Evolutionary conservation across 768 basidiomycete species (phyloP).

Genomic region (Leccinellum rugosiceps): DNA sequence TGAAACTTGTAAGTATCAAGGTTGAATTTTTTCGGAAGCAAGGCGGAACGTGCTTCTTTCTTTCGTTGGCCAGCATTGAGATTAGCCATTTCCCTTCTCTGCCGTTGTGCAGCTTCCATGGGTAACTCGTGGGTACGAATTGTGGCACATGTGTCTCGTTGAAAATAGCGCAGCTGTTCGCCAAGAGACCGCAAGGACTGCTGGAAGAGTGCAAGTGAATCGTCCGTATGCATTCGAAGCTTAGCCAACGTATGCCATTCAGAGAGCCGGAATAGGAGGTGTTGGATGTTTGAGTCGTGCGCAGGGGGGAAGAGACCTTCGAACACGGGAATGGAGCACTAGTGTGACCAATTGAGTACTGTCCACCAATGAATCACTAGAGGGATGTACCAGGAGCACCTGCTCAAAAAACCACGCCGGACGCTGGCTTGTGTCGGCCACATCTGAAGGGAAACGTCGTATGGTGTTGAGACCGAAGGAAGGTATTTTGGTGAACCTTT

Average conservation of each 20-base stretch:
- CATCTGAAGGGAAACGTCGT: no score
- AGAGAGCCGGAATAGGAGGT: no score
- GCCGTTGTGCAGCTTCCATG: background rate
- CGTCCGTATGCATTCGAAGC: background rate
- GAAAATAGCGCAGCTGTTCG: background rate
- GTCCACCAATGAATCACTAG: no score
- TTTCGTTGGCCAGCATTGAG: background rate
- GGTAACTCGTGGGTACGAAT: background rate
- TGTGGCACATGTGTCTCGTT: background rate
- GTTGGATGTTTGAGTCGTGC: no score
- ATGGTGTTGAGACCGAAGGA: no score
- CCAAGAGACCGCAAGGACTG: background rate
- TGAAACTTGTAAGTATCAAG: background rate
- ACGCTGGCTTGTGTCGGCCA: no score
- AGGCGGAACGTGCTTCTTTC: background rate
- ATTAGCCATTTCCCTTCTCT: background rate
- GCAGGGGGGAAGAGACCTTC: no score
- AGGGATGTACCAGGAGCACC: no score
- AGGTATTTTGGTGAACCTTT: no score
- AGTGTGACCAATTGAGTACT: no score
- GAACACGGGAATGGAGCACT: no score
- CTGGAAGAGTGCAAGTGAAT: background rate
- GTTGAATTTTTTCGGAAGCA: background rate
- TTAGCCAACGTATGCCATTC: background rate
- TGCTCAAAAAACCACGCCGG: no score